Evolutionary conservation across 441 rosid genomes (phyloP).

Genomic region (Rhodomyrtus psidioides): DNA sequence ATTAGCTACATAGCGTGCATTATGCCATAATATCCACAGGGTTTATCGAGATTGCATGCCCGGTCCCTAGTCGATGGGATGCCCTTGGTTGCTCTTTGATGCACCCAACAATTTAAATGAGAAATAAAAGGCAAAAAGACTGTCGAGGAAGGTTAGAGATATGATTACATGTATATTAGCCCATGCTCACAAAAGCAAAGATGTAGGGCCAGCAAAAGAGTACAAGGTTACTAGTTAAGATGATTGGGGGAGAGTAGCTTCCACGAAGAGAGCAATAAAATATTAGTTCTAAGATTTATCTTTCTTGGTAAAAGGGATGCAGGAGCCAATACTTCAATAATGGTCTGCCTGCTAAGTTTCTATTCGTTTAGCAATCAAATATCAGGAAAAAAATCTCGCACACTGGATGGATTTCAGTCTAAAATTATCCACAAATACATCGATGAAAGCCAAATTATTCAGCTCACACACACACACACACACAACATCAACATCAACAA

Average conservation of each 20-base stretch:
- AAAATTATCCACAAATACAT: background rate
- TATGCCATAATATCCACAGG: too few relatives aligned
- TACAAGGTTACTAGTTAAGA: background rate
- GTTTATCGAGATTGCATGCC: too few relatives aligned
- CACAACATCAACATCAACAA: too few relatives aligned
- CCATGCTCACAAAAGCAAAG: fast-evolving
- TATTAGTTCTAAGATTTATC: background rate
- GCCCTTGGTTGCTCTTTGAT: background rate
- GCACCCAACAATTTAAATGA: background rate
- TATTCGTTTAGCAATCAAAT: too few relatives aligned
- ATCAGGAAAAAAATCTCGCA: background rate
- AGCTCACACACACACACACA: background rate
- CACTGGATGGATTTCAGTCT: background rate
- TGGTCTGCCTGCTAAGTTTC: background rate
- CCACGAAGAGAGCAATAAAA: background rate
- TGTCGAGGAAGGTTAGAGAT: background rate
- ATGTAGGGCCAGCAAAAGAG: background rate
- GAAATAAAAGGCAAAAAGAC: background rate
- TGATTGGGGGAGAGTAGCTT: background rate
- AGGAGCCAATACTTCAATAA: background rate
- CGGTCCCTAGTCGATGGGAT: background rate
- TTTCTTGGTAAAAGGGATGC: background rate
- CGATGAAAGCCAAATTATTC: background rate
- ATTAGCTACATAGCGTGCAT: background rate
- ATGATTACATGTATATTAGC: background rate